Evolutionary conservation across 352 stramenopile genomes (phyloP).

Genomic region (Phytopythium sindhum): DNA sequence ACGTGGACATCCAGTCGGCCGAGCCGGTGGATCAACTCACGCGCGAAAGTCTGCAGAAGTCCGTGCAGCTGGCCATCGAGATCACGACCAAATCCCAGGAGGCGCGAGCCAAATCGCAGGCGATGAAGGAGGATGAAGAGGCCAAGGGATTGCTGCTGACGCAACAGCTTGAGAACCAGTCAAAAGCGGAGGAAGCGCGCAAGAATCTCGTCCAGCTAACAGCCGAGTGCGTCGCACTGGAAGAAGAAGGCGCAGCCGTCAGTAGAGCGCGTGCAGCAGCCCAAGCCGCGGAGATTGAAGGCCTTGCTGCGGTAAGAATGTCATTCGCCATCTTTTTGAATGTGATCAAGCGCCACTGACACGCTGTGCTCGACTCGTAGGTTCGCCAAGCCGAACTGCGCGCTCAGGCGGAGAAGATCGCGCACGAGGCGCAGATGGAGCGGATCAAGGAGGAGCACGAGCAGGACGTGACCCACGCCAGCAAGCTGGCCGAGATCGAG

Average conservation of each 20-base stretch:
- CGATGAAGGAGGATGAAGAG: constrained; percentile 81
- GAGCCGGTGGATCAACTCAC: constrained; percentile 73
- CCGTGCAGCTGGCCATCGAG: constrained; percentile 79
- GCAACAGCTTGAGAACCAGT: constrained; percentile 80
- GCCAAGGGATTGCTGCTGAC: constrained; percentile 67
- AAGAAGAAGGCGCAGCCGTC: constrained; percentile 63
- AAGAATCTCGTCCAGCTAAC: constrained; percentile 77
- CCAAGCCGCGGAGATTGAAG: constrained; percentile 72
- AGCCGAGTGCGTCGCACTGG: constrained; percentile 64
- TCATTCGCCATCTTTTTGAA: neutral
- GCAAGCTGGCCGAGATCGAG: constrained; percentile 64
- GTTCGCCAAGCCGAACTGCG: constrained; percentile 66
- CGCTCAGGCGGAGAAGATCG: constrained; percentile 60
- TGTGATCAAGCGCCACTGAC: neutral
- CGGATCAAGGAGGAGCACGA: constrained; percentile 61
- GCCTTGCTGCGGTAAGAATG: constrained; percentile 35
- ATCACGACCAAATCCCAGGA: constrained; percentile 86
- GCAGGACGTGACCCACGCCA: constrained; percentile 48
- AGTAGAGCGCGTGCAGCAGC: constrained; percentile 54
- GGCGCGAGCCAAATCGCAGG: constrained; percentile 68
- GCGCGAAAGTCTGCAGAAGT: constrained; percentile 75
- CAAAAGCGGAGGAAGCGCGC: constrained; percentile 59
- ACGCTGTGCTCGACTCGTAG: neutral
- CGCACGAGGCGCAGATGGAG: constrained; percentile 56
- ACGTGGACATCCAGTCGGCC: constrained; percentile 79